Base-by-base conservation (phyloP, 2,329 filamentous ascomycete species). In the Colletotrichum tropicicola region DNA sequence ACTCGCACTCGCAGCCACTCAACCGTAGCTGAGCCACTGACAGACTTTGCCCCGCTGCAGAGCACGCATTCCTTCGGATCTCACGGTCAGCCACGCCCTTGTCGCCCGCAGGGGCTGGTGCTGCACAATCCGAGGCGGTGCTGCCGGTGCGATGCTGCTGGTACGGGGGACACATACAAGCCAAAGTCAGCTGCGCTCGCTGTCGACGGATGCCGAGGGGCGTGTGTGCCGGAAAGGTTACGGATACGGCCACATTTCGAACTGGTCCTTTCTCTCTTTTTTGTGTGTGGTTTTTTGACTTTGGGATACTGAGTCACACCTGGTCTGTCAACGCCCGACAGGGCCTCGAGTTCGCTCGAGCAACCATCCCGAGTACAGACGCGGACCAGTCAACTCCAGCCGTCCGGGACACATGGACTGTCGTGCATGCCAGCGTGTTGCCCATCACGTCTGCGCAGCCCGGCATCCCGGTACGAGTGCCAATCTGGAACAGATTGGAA, bases 321-420 rank as follows among this genome's bases (percentile, higher is more conserved):
- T 45, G 8, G 56, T 41, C 28, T 52, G 30, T 41, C 39, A 32
- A 30, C 30, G 6, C 47, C 32, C 54, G 48, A 45, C 45, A 39
- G 39, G 37, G 28, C 5, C 45, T 47, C 25, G 30, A 32, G 30
- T 17, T 27, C 15, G 17, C n/a, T 52, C 32, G 35, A 27, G 21
- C 35, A 32, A 12, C 53, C 41, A 37, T 39, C n/a, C 9, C 6
- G 25, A 25, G 27, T 51, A 17, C 19, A n/a, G 7, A n/a, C 30
- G 25, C 35, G 19, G 27, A n/a, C 60, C 56, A 60, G 48, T 64
- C 48, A 54, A 17, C 5, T 17, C 25, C 15, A 32, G 56, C 32
- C 27, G 10, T 43, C 17, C n/a, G 44, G 48, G 37, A 60, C 48
- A 60, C 55, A 65, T 65, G 61, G 41, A 55, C 56, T 48, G 56